These are phyloP conservation scores for Cyclostephanos invisitatus DNA, from an alignment of 108 stramenopile genomes.

Conservation along the genomic window DNA sequence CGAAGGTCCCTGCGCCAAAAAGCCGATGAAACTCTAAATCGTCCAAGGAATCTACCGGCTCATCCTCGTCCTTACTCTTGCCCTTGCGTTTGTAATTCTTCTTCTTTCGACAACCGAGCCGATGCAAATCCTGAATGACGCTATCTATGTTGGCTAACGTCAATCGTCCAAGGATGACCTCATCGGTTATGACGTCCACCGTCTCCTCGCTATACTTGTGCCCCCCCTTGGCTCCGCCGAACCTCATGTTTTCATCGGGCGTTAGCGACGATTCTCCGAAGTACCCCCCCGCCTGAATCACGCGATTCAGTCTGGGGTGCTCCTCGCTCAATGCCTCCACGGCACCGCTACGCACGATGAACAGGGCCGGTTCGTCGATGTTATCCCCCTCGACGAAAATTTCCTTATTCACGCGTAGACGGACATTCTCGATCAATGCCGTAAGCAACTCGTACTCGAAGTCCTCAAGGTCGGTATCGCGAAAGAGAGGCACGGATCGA, in stretches of 20 bases:
- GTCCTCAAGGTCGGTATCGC: slow-evolving; percentile 44
- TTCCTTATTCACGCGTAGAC: slow-evolving; percentile 28
- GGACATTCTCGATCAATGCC: slow-evolving; percentile 36
- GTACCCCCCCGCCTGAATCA: slow-evolving; percentile 31
- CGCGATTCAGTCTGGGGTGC: slow-evolving; percentile 20
- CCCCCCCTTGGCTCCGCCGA: slow-evolving; percentile 52
- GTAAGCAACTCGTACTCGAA: slow-evolving; percentile 47
- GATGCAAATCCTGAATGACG: slow-evolving; percentile 72
- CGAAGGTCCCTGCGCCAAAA: slow-evolving; percentile 93
- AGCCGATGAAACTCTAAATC: slow-evolving; percentile 74
- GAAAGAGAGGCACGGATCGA: slow-evolving; percentile 39
- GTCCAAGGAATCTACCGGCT: slow-evolving; percentile 39
- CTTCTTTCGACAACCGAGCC: slow-evolving; percentile 57
- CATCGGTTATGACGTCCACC: slow-evolving; percentile 41
- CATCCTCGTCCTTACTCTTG: slow-evolving; percentile 17
- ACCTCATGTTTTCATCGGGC: slow-evolving; percentile 50
- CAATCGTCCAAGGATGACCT: slow-evolving; percentile 29
- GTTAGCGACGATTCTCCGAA: slow-evolving; percentile 49
- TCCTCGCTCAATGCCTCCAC: slow-evolving; percentile 42
- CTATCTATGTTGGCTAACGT: slow-evolving; percentile 49
- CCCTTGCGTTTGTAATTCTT: slow-evolving; percentile 41
- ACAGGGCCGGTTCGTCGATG: slow-evolving; percentile 45
- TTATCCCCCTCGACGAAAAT: slow-evolving; percentile 45
- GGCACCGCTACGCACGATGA: slow-evolving; percentile 37
- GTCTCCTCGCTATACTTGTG: slow-evolving; percentile 43